Evolutionary conservation across 2,329 filamentous ascomycete species (phyloP), one percentile per base, ranked within the genome.

Genomic region (Diaporthe sp.): DNA sequence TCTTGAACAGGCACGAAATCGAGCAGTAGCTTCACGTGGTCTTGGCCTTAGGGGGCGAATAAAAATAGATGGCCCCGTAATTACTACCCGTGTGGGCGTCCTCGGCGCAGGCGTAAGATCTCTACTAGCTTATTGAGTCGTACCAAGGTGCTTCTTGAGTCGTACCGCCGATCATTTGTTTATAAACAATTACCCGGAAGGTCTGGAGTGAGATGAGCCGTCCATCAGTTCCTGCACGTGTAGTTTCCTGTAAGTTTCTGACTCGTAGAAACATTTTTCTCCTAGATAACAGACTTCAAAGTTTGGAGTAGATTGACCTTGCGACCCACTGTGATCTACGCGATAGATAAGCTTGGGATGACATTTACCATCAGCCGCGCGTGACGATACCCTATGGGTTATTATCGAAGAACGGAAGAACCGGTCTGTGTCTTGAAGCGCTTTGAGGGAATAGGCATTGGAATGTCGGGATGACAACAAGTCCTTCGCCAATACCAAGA

Each of bases 101-200:
- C 39, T 46, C 59, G 39, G 25, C 15, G 15, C 17, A 62, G n/a
- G 25, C 39, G 39, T 10, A 46, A 62, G 39, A 46, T 62, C 59
- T 62, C 25, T 28, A 62, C 59, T 46, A 44, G n/a, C 39, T 46
- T 46, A 25, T 62, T 62, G 59, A 46, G 25, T 62, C 59, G 39
- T 22, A 62, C 25, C 53, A 55, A 31, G 25, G 53, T 55, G 25
- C 12, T 55, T 55, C 53, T 31, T 55, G 53, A 55, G 25, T 55
- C 53, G 53, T 31, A 55, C 12, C 39, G 39, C 13, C 15, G 58
- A 17, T 31, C n/a, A 62, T 46, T 39, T 62, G 15, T 9, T 10
- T 22, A 8, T 44, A 31, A 62, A 46, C n/a, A 31, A 31, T 46
- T 19, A 25, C 13, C 59, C 59, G 59, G 15, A 31, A 15, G 3